Evolutionary conservation across 2,329 filamentous ascomycete genomes (phyloP).

Genomic region (Penicillium italicum): DNA sequence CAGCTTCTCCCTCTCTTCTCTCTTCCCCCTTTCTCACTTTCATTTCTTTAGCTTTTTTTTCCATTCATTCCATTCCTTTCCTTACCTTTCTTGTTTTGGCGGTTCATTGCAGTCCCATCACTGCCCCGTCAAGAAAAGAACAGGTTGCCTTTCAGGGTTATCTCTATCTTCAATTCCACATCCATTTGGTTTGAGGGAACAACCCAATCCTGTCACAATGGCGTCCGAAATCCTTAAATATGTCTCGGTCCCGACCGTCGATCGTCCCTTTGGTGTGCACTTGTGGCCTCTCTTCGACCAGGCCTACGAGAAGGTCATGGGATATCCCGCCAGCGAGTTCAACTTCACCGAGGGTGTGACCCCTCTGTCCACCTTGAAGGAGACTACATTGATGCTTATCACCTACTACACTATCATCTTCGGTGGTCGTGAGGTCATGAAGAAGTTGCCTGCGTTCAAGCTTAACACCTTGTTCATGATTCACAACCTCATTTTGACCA

Average conservation of each 20-base stretch:
- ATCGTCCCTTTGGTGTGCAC: constrained; percentile 84
- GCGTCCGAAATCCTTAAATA: constrained; percentile 47
- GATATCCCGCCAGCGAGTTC: constrained; percentile 84
- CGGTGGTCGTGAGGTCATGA: constrained; percentile 88
- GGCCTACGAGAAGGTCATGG: constrained; percentile 69
- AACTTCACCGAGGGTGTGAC: constrained; percentile 76
- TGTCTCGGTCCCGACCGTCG: constrained; percentile 71
- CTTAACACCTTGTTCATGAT: constrained; percentile 87
- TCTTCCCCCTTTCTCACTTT: constrained; percentile 49
- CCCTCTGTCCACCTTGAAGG: constrained; percentile 83
- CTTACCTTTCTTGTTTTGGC: not conserved
- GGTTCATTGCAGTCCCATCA: not conserved
- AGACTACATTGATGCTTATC: constrained; percentile 74
- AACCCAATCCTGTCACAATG: constrained; percentile 38
- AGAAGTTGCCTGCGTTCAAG: constrained; percentile 77
- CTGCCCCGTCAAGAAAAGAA: constrained; percentile 2
- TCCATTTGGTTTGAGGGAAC: constrained; percentile 6
- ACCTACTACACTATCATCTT: constrained; percentile 94
- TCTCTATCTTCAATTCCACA: not conserved
- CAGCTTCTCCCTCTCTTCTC: constrained; percentile 59
- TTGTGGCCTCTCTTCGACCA: constrained; percentile 95
- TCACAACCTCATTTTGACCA: constrained; percentile 92
- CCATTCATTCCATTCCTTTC: constrained; percentile 49
- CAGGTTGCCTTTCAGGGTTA: not conserved
- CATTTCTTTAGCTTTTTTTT: constrained; percentile 38